Evolutionary conservation across 805 yeast species (phyloP).

Genomic region (Danielia reshetovae): DNA sequence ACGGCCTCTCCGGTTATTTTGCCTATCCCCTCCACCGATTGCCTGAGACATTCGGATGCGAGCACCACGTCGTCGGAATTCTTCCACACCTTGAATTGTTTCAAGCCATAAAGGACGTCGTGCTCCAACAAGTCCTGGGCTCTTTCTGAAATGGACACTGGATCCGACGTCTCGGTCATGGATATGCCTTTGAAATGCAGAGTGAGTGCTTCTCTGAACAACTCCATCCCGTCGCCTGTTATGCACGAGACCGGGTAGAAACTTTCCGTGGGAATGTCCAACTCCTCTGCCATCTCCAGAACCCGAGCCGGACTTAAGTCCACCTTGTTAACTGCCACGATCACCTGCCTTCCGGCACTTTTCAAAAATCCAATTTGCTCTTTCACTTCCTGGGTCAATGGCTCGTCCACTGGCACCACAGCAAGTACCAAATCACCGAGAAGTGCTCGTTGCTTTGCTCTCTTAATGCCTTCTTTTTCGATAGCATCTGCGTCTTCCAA

Average conservation of each 20-base stretch:
- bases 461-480: slow-evolving; percentile 75
- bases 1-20: slow-evolving; percentile 86
- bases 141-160: slow-evolving; percentile 69
- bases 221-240: slow-evolving; percentile 51
- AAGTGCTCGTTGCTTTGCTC: slow-evolving; percentile 61
- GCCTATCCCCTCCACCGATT: slow-evolving; percentile 83
- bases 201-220: slow-evolving; percentile 41
- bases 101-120: slow-evolving; percentile 74
- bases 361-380: slow-evolving; percentile 33
- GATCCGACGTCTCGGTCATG: slow-evolving; percentile 50
- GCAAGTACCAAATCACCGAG: slow-evolving; percentile 68
- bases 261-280: slow-evolving; percentile 11
- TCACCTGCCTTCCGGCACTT: slow-evolving; percentile 26
- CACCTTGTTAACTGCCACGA: slow-evolving; percentile 55
- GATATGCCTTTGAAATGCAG: slow-evolving; percentile 47
- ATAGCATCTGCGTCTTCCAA: slow-evolving; percentile 48
- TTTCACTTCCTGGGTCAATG: slow-evolving; percentile 34
- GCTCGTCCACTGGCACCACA: slow-evolving; percentile 44
- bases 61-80: slow-evolving; percentile 66
- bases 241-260: slow-evolving; percentile 55
- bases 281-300: slow-evolving; percentile 7
- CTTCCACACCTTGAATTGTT: slow-evolving; percentile 52
- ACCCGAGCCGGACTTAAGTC: slow-evolving; percentile 39
- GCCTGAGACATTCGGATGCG: slow-evolving; percentile 71
- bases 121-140: slow-evolving; percentile 68